Evolutionary conservation across 2,329 filamentous ascomycete species (phyloP).

Genomic region (Monilinia aucupariae): DNA sequence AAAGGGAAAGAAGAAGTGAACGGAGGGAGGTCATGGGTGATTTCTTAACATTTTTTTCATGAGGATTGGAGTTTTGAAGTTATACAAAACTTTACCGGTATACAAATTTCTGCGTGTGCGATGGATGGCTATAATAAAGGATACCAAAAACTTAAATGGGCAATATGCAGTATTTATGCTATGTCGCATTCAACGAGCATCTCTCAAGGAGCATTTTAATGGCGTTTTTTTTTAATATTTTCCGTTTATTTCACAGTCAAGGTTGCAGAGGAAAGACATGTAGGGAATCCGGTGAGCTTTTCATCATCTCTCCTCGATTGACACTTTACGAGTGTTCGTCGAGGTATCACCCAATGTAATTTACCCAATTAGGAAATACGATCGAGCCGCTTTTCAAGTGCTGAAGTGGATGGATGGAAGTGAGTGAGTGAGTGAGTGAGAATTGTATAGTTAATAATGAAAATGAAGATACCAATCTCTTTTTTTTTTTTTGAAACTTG

Average conservation of each 20-base stretch:
- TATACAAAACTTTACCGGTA: not conserved
- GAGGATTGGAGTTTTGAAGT: slow-evolving; percentile 3
- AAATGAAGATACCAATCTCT: no score
- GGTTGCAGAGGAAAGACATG: not conserved
- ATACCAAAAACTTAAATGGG: not conserved
- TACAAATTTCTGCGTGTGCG: not conserved
- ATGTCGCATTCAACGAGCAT: not conserved
- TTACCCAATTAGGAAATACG: no score
- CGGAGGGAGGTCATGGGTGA: not conserved
- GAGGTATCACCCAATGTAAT: no score
- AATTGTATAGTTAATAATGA: no score
- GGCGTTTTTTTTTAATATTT: not conserved
- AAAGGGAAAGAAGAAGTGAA: slow-evolving; percentile 24
- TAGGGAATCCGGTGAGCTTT: not conserved
- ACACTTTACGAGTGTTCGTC: no score
- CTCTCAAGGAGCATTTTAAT: not conserved
- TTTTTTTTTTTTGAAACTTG: no score
- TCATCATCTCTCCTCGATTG: no score
- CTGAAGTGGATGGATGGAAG: no score
- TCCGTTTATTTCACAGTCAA: not conserved
- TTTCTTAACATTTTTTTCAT: slow-evolving; percentile 5
- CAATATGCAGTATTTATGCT: not conserved
- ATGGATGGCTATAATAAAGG: not conserved
- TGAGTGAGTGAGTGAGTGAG: no score
- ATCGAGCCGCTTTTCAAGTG: no score